These are phyloP conservation scores for Pyrus bretschneideri DNA, from an alignment of 306 rosid genomes.

Conservation along the genomic window DNA sequence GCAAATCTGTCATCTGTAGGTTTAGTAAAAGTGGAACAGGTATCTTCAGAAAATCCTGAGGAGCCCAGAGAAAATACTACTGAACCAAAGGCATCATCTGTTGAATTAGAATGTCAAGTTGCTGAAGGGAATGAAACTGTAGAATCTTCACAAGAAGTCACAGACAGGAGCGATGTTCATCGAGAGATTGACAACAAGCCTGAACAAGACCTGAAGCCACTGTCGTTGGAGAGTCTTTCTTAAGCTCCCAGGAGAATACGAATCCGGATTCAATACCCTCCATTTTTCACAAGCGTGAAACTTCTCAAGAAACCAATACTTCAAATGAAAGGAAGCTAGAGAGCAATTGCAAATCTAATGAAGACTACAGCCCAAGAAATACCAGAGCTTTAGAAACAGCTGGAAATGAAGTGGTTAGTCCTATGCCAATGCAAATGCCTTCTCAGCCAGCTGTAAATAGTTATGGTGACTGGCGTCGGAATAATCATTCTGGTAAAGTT, in stretches of 20 bases:
- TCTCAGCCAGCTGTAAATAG: conserved; percentile 32
- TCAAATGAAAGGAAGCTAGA: conserved; percentile 23
- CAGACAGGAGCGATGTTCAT: conserved; percentile 29
- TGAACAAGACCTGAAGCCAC: conserved; percentile 38
- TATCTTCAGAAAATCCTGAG: conserved; percentile 29
- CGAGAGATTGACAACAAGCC: conserved; percentile 28
- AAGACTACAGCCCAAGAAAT: conserved; percentile 27
- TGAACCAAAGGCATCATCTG: conserved; percentile 26
- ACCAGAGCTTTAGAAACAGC: conserved; percentile 38
- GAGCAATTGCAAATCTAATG: conserved; percentile 24
- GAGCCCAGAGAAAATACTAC: conserved; percentile 18
- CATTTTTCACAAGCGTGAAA: conserved; percentile 20
- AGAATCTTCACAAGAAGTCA: conserved; percentile 32
- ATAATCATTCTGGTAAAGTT: conserved; percentile 32
- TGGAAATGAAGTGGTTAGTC: conserved; percentile 31
- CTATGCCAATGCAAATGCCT: conserved; percentile 21
- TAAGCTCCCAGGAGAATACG: conserved; percentile 24
- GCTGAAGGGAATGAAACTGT: conserved; percentile 30
- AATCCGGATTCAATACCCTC: conserved; percentile 23
- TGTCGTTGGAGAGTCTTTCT: conserved; percentile 32
- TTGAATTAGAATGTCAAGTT: conserved; percentile 24
- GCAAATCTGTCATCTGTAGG: conserved; percentile 18
- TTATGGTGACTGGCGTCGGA: conserved; percentile 41
- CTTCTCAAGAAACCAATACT: conserved; percentile 35
- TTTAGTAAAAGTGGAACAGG: conserved; percentile 15